phyloP scores from a whole-genome alignment of 495 filamentous ascomycete genomes.

The Penicillium tannophilum region DNA sequence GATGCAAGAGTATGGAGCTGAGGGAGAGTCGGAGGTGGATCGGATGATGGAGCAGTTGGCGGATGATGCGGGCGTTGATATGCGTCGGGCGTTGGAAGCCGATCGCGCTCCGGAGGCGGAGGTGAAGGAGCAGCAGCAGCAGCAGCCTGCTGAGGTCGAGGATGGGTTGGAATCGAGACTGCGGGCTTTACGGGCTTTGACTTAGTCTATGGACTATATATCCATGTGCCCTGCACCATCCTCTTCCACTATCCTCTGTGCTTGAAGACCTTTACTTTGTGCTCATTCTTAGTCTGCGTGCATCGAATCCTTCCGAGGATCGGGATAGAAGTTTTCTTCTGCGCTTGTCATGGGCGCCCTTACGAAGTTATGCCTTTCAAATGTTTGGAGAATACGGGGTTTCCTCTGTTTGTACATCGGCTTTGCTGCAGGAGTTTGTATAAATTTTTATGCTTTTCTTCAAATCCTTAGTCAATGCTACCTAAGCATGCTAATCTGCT shows the following conservation, averaged over 20 bases:
- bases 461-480: no score
- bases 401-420: background rate
- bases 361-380: background rate
- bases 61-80: constrained; percentile 50
- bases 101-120: constrained; percentile 42
- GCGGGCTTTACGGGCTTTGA: constrained; percentile 45
- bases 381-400: background rate
- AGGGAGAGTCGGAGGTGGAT: constrained; percentile 50
- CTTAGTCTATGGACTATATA: constrained; percentile 13
- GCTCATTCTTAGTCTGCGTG: background rate
- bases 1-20: constrained; percentile 51
- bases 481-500: no score
- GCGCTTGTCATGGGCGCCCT: background rate
- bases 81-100: constrained; percentile 44
- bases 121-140: constrained; percentile 37
- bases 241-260: background rate
- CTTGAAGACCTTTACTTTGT: no score
- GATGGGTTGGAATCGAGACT: constrained; percentile 48
- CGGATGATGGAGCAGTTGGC: constrained; percentile 52
- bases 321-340: background rate
- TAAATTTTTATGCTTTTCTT: no score
- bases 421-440: background rate
- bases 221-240: background rate
- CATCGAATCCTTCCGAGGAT: background rate
- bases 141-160: constrained; percentile 39